phyloP scores from a whole-genome alignment of 2,329 filamentous ascomycete genomes.

The Alternaria rosae region DNA sequence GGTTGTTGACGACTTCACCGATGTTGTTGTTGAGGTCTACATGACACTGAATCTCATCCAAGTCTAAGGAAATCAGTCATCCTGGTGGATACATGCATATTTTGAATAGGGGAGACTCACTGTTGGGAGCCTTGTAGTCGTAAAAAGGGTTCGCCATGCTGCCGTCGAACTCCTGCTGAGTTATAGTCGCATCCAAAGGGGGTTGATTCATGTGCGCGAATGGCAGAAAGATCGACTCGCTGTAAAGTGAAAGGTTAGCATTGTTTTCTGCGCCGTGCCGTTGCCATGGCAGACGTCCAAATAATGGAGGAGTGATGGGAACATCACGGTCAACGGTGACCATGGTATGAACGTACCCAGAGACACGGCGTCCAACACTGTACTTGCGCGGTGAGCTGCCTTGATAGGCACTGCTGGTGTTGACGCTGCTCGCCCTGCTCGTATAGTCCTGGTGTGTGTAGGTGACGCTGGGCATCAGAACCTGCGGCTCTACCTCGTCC shows the following conservation, averaged over 20 bases:
- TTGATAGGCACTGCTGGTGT: background rate
- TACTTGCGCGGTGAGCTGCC: conserved; percentile 8
- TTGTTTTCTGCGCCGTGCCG: conserved; percentile 2
- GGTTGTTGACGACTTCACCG: background rate
- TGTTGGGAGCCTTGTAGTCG: background rate
- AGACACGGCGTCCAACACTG: background rate
- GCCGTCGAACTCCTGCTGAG: background rate
- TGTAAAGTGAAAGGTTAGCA: background rate
- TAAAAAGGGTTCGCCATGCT: background rate
- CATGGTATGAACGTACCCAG: background rate
- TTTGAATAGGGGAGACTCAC: background rate
- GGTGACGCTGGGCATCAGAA: background rate
- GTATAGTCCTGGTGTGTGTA: background rate
- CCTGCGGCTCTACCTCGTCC: background rate
- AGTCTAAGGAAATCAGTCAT: background rate
- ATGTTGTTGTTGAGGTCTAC: background rate
- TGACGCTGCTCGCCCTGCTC: background rate
- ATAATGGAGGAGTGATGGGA: conserved; percentile 19
- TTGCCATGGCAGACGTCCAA: conserved; percentile 18
- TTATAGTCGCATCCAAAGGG: background rate
- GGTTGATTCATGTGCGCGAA: background rate
- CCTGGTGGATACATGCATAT: background rate
- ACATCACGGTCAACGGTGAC: background rate
- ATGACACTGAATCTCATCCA: background rate
- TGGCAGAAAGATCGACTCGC: background rate